Conservation (phyloP, 371 early-diverging fungal genomes). For the Saksenaea oblongispora region DNA sequence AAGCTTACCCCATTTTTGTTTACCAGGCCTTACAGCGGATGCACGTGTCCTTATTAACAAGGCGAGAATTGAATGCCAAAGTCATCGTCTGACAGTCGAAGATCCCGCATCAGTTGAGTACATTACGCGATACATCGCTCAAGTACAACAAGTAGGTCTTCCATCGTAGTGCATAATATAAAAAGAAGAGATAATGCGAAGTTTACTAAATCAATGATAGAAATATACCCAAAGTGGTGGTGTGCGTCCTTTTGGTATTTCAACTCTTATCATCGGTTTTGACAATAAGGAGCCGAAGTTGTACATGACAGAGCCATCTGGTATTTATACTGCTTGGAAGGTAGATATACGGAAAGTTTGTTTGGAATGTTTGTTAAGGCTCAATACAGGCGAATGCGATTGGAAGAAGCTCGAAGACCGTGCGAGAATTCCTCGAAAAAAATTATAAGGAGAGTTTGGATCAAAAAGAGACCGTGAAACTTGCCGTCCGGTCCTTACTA, state of each 20-base stretch:
- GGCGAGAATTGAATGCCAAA: constrained; percentile 97
- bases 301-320: constrained; percentile 99
- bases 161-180: not conserved
- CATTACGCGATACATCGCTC: constrained; percentile 96
- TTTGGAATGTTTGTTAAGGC: not conserved
- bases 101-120: constrained; percentile 98
- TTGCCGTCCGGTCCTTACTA: constrained; percentile 89
- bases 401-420: constrained; percentile 96
- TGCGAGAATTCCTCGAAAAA: constrained; percentile 97
- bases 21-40: constrained; percentile 89
- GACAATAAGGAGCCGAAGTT: constrained; percentile 87
- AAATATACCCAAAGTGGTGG: constrained; percentile 99
- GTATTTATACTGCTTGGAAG: constrained; percentile 99
- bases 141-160: constrained; percentile 87
- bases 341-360: constrained; percentile 40
- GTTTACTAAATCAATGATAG: constrained; percentile 37
- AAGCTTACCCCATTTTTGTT: constrained; percentile 1
- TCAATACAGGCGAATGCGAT: constrained; percentile 82
- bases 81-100: constrained; percentile 94
- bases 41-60: constrained; percentile 96
- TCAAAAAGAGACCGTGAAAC: constrained; percentile 83
- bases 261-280: constrained; percentile 96
- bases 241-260: constrained; percentile 99
- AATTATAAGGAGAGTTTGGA: constrained; percentile 87
- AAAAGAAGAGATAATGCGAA: constrained; percentile 6